Evolutionary conservation across 2,329 filamentous ascomycete genomes (phyloP), one percentile per base, ranked within the genome.

Genomic region (Penicillium italicum): DNA sequence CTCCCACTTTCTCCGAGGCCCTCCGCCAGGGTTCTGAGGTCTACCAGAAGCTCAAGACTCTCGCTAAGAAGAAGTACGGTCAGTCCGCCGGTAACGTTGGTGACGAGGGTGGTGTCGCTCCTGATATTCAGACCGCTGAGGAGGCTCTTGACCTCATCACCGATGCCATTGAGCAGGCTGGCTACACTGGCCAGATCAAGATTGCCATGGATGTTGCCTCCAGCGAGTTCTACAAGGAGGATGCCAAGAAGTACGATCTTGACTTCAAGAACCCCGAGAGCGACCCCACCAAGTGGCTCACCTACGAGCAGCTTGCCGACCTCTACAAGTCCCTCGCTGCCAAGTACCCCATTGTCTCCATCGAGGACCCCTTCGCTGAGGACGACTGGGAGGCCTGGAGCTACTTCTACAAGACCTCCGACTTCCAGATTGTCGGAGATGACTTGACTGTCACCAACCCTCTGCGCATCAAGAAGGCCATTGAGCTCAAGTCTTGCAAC

Each of bases 251-350:
- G 85, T 99, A 99, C 85, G 94, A 99, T 76, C 85, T 99, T 65
- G 94, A 97, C 88, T 99, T 97, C 90, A 97, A 99, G 90, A 99
- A 99, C 87, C 93, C 94, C 72, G 88, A 97, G 63, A 94, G 89
- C 77, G 94, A 99, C 82, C 84, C 87, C 74, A 84, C 80, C 83
- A 97, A 99, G 86, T 97, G 94, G 94, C 83, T 99, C 83, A 96
- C 90, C 68, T 97, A 97, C 80, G 91, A 97, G 84, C 83, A 99
- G 82, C 89, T 99, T 62, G 93, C 94, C 74, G 86, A 88, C 72
- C 81, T 95, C 71, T 97, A 99, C 87, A 85, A 89, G 77, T 82
- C 86, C 44, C 87, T 99, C 60, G 83, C 85, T 75, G 84, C 87
- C 84, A 97, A 96, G 83, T 99, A 99, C 83, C 93, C 94, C 72